Conservation (phyloP, 2,329 filamentous ascomycete genomes). For the Plectosphaerella sp. region DNA sequence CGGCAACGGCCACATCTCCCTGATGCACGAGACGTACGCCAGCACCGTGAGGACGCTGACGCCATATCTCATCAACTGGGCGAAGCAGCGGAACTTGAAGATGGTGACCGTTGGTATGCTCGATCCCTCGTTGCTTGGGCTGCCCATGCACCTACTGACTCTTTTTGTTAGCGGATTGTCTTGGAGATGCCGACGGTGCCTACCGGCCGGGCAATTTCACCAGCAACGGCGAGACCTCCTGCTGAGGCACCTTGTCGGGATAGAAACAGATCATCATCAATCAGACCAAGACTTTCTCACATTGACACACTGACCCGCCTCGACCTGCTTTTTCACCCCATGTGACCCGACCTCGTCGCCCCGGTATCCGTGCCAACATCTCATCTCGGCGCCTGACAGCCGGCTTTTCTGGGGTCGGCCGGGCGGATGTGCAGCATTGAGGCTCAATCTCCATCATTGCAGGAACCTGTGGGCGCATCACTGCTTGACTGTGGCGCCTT, state of each 20-base stretch:
- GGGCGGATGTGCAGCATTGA: too few relatives aligned
- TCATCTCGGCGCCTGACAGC: too few relatives aligned
- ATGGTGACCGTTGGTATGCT: constrained; percentile 46
- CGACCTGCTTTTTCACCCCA: too few relatives aligned
- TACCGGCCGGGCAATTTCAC: constrained; percentile 36
- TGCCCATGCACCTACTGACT: background rate
- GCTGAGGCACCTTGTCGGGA: constrained; percentile 12
- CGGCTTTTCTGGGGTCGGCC: too few relatives aligned
- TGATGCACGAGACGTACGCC: constrained; percentile 53
- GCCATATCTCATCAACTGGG: constrained; percentile 46
- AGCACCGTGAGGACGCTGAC: constrained; percentile 43
- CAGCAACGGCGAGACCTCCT: constrained; percentile 24
- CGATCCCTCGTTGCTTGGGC: background rate
- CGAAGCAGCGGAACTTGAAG: constrained; percentile 39
- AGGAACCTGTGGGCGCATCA: too few relatives aligned
- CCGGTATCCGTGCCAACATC: too few relatives aligned
- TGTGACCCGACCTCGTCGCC: too few relatives aligned
- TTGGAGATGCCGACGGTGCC: constrained; percentile 33
- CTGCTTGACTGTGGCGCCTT: too few relatives aligned
- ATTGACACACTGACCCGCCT: too few relatives aligned
- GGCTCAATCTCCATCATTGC: too few relatives aligned
- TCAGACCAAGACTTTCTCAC: too few relatives aligned
- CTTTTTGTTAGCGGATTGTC: constrained; percentile 30
- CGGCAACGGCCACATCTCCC: constrained; percentile 48
- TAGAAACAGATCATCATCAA: too few relatives aligned